Evolutionary conservation across 2,329 filamentous ascomycete genomes (phyloP).

Genomic region (Tetracladium maxilliforme): DNA sequence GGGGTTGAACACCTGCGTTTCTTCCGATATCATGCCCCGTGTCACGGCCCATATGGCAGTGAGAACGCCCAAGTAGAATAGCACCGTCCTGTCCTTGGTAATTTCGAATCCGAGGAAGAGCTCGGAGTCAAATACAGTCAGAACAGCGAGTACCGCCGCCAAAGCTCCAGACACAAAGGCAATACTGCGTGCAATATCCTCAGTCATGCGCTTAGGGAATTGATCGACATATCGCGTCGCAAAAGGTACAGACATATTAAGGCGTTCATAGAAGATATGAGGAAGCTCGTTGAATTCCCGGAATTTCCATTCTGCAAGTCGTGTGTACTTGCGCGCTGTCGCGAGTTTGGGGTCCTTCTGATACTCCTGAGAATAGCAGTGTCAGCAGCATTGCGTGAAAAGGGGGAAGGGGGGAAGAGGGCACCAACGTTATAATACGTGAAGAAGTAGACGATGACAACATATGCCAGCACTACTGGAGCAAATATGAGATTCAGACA

Average conservation of each 20-base stretch:
- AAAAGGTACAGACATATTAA: slow-evolving; percentile 91
- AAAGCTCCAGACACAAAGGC: slow-evolving; percentile 80
- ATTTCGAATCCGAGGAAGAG: slow-evolving; percentile 87
- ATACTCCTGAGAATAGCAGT: slow-evolving; percentile 52
- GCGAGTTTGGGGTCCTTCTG: slow-evolving; percentile 84
- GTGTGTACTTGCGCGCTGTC: slow-evolving; percentile 81
- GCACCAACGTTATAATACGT: slow-evolving; percentile 73
- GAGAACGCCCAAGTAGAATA: slow-evolving; percentile 81
- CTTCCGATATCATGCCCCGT: slow-evolving; percentile 72
- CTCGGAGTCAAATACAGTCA: slow-evolving; percentile 80
- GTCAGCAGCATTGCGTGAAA: slow-evolving; percentile 4
- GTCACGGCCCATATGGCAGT: slow-evolving; percentile 73
- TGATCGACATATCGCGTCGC: slow-evolving; percentile 88
- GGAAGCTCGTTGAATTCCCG: slow-evolving; percentile 94
- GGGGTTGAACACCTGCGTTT: slow-evolving; percentile 81
- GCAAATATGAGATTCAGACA: slow-evolving; percentile 76
- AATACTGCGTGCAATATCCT: slow-evolving; percentile 71
- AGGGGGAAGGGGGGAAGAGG: not conserved
- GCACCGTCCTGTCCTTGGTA: slow-evolving; percentile 70
- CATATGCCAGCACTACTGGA: slow-evolving; percentile 76
- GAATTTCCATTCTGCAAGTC: slow-evolving; percentile 94
- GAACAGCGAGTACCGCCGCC: slow-evolving; percentile 69
- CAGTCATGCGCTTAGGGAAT: slow-evolving; percentile 89
- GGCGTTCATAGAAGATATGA: slow-evolving; percentile 77
- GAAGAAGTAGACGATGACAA: slow-evolving; percentile 82